Evolutionary conservation across 2,329 filamentous ascomycete genomes (phyloP), one percentile per base, ranked within the genome.

Genomic region (Domatiomyces catenatus): DNA sequence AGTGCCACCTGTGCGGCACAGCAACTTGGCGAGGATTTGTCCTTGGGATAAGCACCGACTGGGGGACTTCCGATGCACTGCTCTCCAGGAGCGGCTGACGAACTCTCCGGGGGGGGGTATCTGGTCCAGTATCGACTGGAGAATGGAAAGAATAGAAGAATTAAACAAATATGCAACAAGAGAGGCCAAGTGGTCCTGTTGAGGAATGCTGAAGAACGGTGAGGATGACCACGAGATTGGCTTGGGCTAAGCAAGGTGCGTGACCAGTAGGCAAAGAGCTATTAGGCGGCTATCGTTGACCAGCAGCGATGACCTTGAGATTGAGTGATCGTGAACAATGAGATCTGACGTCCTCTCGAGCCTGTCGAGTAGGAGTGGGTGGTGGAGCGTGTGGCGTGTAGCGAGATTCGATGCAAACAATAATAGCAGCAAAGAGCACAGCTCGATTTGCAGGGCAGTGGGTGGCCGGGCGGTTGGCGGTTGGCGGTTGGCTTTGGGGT

Each of bases 221-320:
- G 26, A 32, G 7, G 17, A 32, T 18, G 28, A 47, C 45, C 45
- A 47, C 45, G 20, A 32, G 45, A 24, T 47, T 47, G 45, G 47
- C 39, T 20, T 17, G 17, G 47, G 17, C 28, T 28, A 48, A 42
- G 47, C 28, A 20, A 48, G 42, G 47, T 48, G 15, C 3, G 44
- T 22, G 43, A 45, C 22, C 19, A 20, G 12, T 20, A 45, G 43
- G 19, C 43, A 45, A 46, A 53, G 53, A 58, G 56, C 56, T 58
- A 58, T 56, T 58, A 56, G 48, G 26, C 26, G 26, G 45, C 22
- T 48, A 55, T 51, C 53, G 56, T 58, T 50, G 56, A 53, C 56
- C 56, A 48, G 56, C 56, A 54, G 56, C 56, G 53, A 54, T 52
- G 55, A 52, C 48, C 49, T 51, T 48, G 22, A 44, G 47, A 54